phyloP scores from a whole-genome alignment of 2,329 filamentous ascomycete genomes.

The Aureobasidium zeae region DNA sequence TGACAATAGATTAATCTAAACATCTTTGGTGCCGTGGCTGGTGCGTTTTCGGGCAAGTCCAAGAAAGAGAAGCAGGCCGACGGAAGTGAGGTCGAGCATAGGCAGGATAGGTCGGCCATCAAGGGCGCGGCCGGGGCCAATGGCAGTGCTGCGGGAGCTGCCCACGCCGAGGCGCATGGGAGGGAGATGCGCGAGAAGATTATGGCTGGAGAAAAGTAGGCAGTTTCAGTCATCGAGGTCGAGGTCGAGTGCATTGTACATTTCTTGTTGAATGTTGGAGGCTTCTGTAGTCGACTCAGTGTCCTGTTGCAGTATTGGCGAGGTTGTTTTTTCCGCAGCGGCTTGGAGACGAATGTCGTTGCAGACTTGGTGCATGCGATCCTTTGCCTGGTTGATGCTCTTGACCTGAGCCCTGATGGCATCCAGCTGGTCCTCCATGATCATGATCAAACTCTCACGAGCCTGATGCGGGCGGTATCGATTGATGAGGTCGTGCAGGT shows the following conservation, averaged over 20 bases:
- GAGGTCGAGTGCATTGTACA: slow-evolving; percentile 18
- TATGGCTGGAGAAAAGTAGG: slow-evolving; percentile 16
- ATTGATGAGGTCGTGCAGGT: slow-evolving; percentile 88
- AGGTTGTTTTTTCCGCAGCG: background rate
- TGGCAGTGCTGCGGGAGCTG: slow-evolving; percentile 15
- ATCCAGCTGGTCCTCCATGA: slow-evolving; percentile 80
- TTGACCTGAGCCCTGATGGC: slow-evolving; percentile 63
- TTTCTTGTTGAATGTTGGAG: slow-evolving; percentile 12
- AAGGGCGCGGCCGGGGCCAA: slow-evolving; percentile 22
- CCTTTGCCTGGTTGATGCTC: slow-evolving; percentile 55
- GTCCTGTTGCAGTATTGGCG: background rate
- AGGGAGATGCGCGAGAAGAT: slow-evolving; percentile 23
- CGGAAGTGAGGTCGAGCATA: slow-evolving; percentile 26
- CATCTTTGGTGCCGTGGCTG: slow-evolving; percentile 29
- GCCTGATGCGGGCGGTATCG: slow-evolving; percentile 91
- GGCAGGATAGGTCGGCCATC: slow-evolving; percentile 23
- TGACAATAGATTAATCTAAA: slow-evolving; percentile 30
- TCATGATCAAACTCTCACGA: slow-evolving; percentile 71
- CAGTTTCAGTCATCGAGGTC: slow-evolving; percentile 13
- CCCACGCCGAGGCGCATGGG: slow-evolving; percentile 17
- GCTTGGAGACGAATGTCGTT: slow-evolving; percentile 6
- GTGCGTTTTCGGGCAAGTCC: slow-evolving; percentile 28
- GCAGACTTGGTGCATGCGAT: slow-evolving; percentile 59
- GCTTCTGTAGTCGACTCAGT: background rate
- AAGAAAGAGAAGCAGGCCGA: slow-evolving; percentile 25